Base-by-base conservation (phyloP, 164 flowering plant species). In the Brasenia schreberi region DNA sequence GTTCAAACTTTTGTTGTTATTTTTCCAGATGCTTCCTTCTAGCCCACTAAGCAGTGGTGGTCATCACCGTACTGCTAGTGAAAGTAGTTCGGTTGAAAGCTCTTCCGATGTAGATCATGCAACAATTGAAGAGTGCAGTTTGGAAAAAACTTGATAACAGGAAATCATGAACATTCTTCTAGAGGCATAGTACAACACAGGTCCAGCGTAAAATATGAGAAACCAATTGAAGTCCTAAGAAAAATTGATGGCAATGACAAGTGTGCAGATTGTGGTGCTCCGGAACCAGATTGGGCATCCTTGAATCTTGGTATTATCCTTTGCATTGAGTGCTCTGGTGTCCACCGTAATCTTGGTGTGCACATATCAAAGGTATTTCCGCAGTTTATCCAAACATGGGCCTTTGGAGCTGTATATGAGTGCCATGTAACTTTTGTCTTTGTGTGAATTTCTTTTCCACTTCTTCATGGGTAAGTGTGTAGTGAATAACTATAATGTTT, bases 281-380 rank as follows among this genome's bases (percentile, higher is more conserved):
- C 86, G 59, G 97, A 88, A 73, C 99, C 99, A 42, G 99, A 94
- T 67, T 94, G 99, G 99, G 97, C 99, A 66, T 94, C 99, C 39
- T 76, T 94, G 66, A 94, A 94, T 80, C 96, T 94, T 64, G 99
- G 99, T 2, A 83, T 94, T 75, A 96, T 94, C 66, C 81, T 94
- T 63, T 94, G 99, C 79, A 94, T 94, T 64, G 99, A 94, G 67
- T 94, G 99, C 81, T 94, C 99, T 71, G 99, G 99, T 68, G 95
- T 92, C 76, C 99, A 94, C 69, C 96, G 97, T 59, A 94, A 94
- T 76, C 96, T 94, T 77, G 99, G 99, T 67, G 97, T 91, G 43
- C 85, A 83, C 76, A 78, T 83, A 69, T 83, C 98, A 68, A 94
- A 94, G 95, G 98, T 86, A 79, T 16, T 49, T 49, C 4, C 14